These are phyloP conservation scores for Coleophoma crateriformis DNA, from an alignment of 2,329 filamentous ascomycete genomes.

Conservation along the genomic window DNA sequence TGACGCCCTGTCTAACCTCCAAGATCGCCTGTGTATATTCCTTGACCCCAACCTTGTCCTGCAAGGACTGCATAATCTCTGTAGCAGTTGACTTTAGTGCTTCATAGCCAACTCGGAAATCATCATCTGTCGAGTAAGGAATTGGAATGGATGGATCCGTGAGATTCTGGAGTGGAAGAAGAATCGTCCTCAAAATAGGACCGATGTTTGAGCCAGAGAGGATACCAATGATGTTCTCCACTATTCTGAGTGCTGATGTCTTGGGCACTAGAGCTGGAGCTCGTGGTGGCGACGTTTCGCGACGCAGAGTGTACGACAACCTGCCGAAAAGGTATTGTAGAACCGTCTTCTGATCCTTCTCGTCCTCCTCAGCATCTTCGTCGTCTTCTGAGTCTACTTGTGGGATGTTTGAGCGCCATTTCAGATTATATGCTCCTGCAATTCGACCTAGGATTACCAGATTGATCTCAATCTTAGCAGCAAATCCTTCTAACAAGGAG, in stretches of 20 bases:
- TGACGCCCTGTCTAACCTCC: slow-evolving; percentile 67
- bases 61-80: slow-evolving; percentile 75
- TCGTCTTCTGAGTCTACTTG: slow-evolving; percentile 35
- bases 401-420: slow-evolving; percentile 34
- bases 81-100: slow-evolving; percentile 65
- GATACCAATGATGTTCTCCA: slow-evolving; percentile 63
- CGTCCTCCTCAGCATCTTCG: slow-evolving; percentile 38
- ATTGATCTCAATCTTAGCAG: slow-evolving; percentile 73
- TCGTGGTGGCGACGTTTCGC: slow-evolving; percentile 60
- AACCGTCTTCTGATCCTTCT: slow-evolving; percentile 38
- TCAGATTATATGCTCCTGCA: slow-evolving; percentile 51
- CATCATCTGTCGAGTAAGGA: slow-evolving; percentile 65
- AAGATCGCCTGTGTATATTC: slow-evolving; percentile 72
- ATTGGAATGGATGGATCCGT: slow-evolving; percentile 72
- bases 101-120: slow-evolving; percentile 65
- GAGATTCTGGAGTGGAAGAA: slow-evolving; percentile 72
- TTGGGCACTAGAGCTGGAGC: slow-evolving; percentile 66
- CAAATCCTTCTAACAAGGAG: slow-evolving; percentile 67
- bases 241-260: slow-evolving; percentile 66
- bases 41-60: slow-evolving; percentile 77
- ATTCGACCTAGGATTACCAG: slow-evolving; percentile 73
- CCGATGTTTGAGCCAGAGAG: slow-evolving; percentile 51
- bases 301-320: slow-evolving; percentile 72
- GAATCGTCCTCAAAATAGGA: slow-evolving; percentile 57
- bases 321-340: slow-evolving; percentile 75